Evolutionary conservation across 257 asterid species (phyloP).

Genomic region (Schizonepeta tenuifolia): DNA sequence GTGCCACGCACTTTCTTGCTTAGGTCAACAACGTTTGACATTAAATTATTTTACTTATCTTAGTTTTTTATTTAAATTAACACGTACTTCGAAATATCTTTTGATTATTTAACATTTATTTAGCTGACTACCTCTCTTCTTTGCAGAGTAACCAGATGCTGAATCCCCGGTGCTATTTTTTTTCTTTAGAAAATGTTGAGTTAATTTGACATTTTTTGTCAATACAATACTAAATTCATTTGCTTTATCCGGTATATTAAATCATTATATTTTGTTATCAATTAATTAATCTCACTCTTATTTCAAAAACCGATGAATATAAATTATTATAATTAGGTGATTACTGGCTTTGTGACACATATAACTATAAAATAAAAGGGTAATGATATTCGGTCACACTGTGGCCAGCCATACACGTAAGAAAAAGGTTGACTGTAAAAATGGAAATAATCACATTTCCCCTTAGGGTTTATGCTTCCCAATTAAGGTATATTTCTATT

Average conservation of each 20-base stretch:
- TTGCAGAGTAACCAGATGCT: conserved; percentile 6
- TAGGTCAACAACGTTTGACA: conserved; percentile 29
- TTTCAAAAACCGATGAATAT: background rate
- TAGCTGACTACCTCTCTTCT: background rate
- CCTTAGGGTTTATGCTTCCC: too few species aligned
- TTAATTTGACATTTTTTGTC: background rate
- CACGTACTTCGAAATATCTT: conserved; percentile 5
- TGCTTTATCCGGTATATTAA: background rate
- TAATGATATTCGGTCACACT: too few species aligned
- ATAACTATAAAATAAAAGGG: too few species aligned
- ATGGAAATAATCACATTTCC: too few species aligned
- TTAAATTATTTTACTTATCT: conserved; percentile 3
- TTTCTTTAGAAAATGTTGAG: background rate
- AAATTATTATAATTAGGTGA: too few species aligned
- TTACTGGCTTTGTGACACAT: background rate
- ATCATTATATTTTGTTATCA: background rate
- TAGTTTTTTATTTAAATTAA: background rate
- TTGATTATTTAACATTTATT: background rate
- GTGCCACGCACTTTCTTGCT: conserved; percentile 33
- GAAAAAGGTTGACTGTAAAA: too few species aligned
- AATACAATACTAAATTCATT: background rate
- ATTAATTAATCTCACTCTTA: background rate
- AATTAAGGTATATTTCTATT: too few species aligned
- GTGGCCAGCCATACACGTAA: too few species aligned
- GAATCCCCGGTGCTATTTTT: conserved; percentile 7